Percentiles rank a stretch among this genome's conserved stretches.
Conservation (phyloP, 306 rosid species). For the Inga leiocalycina region DNA sequence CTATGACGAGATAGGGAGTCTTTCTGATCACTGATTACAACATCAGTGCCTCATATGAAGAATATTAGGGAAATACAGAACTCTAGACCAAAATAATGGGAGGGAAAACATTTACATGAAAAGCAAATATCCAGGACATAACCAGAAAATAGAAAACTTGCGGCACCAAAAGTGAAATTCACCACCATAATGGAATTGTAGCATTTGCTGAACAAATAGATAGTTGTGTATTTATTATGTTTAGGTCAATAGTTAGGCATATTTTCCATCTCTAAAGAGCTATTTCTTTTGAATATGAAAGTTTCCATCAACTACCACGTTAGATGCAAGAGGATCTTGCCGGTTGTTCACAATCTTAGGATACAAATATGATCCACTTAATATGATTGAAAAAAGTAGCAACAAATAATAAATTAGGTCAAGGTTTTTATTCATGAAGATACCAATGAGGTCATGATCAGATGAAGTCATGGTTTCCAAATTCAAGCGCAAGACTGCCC, state of each 20-base stretch:
- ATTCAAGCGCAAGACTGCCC: slow-evolving; percentile 31
- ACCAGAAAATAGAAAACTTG: neutral
- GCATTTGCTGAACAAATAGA: neutral
- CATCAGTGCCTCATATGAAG: neutral
- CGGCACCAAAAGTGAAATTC: neutral
- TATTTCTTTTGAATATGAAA: neutral
- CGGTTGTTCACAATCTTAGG: neutral
- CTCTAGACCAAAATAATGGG: neutral
- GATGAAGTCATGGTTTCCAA: slow-evolving; percentile 48
- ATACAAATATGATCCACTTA: neutral
- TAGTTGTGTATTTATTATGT: neutral
- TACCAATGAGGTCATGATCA: slow-evolving; percentile 45
- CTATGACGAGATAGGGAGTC: neutral
- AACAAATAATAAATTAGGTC: slow-evolving; percentile 2
- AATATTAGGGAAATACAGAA: neutral
- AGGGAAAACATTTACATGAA: neutral
- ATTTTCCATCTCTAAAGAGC: slow-evolving; percentile 11
- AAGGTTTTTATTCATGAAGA: neutral
- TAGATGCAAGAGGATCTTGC: slow-evolving; percentile 7
- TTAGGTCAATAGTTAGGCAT: slow-evolving; percentile 14
- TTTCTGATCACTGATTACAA: neutral
- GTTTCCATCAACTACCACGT: slow-evolving; percentile 3
- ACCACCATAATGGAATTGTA: neutral
- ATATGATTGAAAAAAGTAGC: slow-evolving; percentile 7
- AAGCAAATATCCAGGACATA: neutral